Evolutionary conservation across 306 rosid genomes (phyloP).

Genomic region (apple (Malus domestica)): ASM211411v1 NC_041795.1:34283501-34284000

Average conservation of each 20-base stretch:
- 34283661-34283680: not conserved
- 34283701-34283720: too few relatives aligned
- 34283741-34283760: not conserved
- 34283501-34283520: not conserved
- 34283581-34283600: not conserved
- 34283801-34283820: not conserved
- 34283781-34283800: not conserved
- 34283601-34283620: not conserved
- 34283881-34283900: not conserved
- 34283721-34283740: too few relatives aligned
- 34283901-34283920: not conserved
- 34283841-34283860: not conserved
- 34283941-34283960: not conserved
- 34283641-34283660: not conserved
- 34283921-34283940: not conserved
- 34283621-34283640: too few relatives aligned
- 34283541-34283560: not conserved
- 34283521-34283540: not conserved
- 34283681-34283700: too few relatives aligned
- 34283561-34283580: not conserved
- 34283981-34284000: conserved; percentile 4
- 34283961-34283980: not conserved
- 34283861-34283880: not conserved
- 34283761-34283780: not conserved
- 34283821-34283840: too few relatives aligned